phyloP scores from a whole-genome alignment of 2,329 filamentous ascomycete genomes.

The Alternaria sp. region DNA sequence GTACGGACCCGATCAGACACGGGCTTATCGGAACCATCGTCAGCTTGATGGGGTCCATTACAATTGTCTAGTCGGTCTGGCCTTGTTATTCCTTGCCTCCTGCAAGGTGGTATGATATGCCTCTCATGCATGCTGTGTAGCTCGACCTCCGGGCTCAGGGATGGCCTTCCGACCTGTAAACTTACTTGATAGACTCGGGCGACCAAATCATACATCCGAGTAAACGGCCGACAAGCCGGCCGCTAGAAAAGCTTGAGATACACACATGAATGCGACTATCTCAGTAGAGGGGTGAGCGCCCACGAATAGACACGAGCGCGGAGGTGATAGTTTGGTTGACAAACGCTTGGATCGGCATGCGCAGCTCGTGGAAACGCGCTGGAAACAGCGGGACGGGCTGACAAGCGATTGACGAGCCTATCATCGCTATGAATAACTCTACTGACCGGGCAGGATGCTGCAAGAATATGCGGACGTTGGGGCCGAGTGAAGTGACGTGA shows the following conservation, averaged over 20 bases:
- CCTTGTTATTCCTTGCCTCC: conserved; percentile 3
- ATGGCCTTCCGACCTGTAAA: neutral
- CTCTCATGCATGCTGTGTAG: conserved; percentile 17
- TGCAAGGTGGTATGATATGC: conserved; percentile 18
- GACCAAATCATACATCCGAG: neutral
- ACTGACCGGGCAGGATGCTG: conserved; percentile 9
- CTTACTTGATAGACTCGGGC: neutral
- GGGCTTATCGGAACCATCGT: conserved; percentile 6
- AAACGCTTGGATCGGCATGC: conserved; percentile 9
- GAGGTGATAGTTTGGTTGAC: conserved; percentile 1
- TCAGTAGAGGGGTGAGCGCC: neutral
- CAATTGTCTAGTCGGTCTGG: neutral
- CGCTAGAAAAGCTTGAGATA: conserved; percentile 6
- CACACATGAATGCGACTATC: neutral
- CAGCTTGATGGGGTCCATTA: conserved; percentile 19
- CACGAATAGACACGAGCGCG: conserved; percentile 6
- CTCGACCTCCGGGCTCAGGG: conserved; percentile 5
- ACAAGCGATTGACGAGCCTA: conserved; percentile 7
- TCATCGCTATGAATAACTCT: conserved; percentile 7
- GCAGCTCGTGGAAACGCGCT: conserved; percentile 16
- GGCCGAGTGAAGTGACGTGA: conserved; percentile 24
- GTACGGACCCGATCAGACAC: conserved; percentile 7
- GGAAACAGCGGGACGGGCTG: neutral
- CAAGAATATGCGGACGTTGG: conserved; percentile 22
- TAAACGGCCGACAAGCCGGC: neutral